phyloP scores from a whole-genome alignment of 2,329 filamentous ascomycete genomes.

The Pseudogymnoascus destructans region DNA sequence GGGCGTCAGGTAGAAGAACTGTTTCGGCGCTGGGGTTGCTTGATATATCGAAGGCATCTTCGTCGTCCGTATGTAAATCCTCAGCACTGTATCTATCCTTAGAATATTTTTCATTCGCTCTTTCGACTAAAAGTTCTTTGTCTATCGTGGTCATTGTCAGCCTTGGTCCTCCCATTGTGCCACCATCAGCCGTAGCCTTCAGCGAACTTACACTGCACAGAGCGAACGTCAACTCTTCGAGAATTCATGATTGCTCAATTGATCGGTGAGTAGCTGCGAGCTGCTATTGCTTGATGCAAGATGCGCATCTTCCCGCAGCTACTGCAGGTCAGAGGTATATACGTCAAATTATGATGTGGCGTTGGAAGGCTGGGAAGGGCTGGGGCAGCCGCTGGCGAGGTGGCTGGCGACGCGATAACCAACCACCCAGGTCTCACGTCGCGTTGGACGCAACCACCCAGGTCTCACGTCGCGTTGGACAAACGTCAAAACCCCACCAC shows the following conservation, averaged over 20 bases:
- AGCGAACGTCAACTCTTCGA: background rate
- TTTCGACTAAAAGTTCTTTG: background rate
- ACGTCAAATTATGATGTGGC: constrained; percentile 1
- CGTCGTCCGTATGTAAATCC: constrained; percentile 19
- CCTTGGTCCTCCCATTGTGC: background rate
- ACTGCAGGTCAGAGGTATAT: constrained; percentile 6
- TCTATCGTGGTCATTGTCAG: constrained; percentile 1
- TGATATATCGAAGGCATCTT: constrained; percentile 18
- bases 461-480: background rate
- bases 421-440: constrained; percentile 1
- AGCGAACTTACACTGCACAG: constrained; percentile 8
- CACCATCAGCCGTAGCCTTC: background rate
- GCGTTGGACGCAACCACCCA: constrained; percentile 4
- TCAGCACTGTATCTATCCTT: background rate
- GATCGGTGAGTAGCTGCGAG: background rate
- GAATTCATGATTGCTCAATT: constrained; percentile 9
- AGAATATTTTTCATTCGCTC: constrained; percentile 3
- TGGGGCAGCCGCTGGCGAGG: constrained; percentile 3
- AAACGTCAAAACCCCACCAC: constrained; percentile 4
- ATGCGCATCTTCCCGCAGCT: constrained; percentile 8
- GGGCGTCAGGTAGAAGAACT: background rate
- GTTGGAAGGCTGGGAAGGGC: constrained; percentile 6
- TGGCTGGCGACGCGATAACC: constrained; percentile 5
- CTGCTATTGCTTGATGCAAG: constrained; percentile 1
- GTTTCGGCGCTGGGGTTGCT: background rate